phyloP scores from a whole-genome alignment of 495 filamentous ascomycete genomes.

The Trypethelium eluteriae region DNA sequence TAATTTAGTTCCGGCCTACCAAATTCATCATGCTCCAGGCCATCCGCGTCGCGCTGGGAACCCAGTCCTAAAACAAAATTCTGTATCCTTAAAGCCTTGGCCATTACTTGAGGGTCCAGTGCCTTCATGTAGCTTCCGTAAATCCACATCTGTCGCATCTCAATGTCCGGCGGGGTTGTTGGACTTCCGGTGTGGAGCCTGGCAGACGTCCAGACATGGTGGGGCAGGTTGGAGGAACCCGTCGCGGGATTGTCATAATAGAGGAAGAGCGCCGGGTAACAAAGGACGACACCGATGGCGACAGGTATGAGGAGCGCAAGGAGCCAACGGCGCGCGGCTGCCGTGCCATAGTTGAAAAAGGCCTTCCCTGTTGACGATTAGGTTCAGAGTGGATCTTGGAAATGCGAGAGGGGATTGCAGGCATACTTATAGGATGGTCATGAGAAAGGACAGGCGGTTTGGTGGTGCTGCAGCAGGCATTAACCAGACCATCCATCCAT shows the following conservation, averaged over 20 bases:
- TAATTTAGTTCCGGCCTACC: neutral
- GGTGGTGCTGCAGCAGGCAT: constrained; percentile 38
- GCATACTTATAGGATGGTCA: constrained; percentile 50
- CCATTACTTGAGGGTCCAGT: constrained; percentile 51
- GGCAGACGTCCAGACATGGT: constrained; percentile 71
- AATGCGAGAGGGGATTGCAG: neutral
- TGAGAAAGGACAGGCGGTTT: constrained; percentile 52
- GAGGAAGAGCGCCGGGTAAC: constrained; percentile 61
- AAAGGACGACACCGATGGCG: constrained; percentile 52
- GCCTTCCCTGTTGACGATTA: constrained; percentile 21
- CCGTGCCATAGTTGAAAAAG: constrained; percentile 56
- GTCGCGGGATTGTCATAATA: constrained; percentile 51
- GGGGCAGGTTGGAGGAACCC: constrained; percentile 55
- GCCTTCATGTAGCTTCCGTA: constrained; percentile 62
- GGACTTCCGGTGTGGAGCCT: constrained; percentile 44
- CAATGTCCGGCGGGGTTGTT: constrained; percentile 38
- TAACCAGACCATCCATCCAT: constrained; percentile 17
- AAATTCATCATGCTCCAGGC: neutral
- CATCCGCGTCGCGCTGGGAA: neutral
- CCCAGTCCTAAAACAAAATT: constrained; percentile 23
- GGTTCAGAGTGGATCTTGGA: neutral
- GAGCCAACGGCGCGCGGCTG: constrained; percentile 58
- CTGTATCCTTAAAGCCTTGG: constrained; percentile 56
- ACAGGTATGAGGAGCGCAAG: constrained; percentile 56
- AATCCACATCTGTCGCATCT: constrained; percentile 46